phyloP scores from a whole-genome alignment of 2,329 filamentous ascomycete species.

The Chalara sp. region DNA sequence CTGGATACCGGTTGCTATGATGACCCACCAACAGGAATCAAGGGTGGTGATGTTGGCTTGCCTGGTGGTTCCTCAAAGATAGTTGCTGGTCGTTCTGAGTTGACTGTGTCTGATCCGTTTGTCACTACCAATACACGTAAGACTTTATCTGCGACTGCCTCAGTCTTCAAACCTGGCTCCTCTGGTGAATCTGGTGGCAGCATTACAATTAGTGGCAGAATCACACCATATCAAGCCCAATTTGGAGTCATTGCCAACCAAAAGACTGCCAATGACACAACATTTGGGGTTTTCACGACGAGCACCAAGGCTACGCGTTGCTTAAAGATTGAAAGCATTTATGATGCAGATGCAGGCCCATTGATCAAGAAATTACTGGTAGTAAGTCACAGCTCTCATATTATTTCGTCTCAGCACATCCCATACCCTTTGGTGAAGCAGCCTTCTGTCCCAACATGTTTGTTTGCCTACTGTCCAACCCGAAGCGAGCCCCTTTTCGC shows the following conservation, averaged over 20 bases:
- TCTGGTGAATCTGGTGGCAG: too few relatives aligned
- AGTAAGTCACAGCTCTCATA: too few relatives aligned
- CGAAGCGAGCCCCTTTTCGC: too few relatives aligned
- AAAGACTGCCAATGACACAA: not conserved
- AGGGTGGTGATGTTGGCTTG: not conserved
- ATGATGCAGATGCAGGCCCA: too few relatives aligned
- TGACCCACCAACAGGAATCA: constrained; percentile 6
- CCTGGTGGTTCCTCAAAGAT: too few relatives aligned
- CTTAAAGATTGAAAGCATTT: constrained; percentile 20
- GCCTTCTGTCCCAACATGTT: too few relatives aligned
- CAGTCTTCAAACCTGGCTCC: constrained; percentile 48
- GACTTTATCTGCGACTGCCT: constrained; percentile 58
- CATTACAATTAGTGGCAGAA: not conserved
- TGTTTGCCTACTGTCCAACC: too few relatives aligned
- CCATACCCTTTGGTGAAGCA: too few relatives aligned
- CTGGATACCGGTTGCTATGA: not conserved
- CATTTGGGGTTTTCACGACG: constrained; percentile 22
- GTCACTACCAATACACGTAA: constrained; percentile 30
- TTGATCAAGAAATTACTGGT: too few relatives aligned
- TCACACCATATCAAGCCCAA: constrained; percentile 2
- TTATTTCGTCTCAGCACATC: too few relatives aligned
- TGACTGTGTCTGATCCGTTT: constrained; percentile 40
- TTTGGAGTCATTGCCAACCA: not conserved
- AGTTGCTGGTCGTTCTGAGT: not conserved
- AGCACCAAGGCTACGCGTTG: constrained; percentile 19